Conservation (phyloP, 495 filamentous ascomycete genomes). For the Penicillium steckii region DNA sequence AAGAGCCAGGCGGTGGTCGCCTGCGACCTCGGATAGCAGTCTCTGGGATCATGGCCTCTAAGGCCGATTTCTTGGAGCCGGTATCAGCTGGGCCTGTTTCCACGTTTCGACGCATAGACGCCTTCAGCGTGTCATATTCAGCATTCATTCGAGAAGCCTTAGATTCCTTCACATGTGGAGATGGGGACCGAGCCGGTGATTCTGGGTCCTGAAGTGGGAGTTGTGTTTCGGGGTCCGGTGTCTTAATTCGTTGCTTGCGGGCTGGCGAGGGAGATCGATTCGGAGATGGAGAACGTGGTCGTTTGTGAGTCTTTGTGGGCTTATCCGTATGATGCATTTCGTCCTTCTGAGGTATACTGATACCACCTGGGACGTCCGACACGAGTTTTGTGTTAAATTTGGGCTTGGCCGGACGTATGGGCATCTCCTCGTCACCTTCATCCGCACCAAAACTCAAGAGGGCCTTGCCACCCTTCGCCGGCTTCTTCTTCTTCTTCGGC, state of each 20-base stretch:
- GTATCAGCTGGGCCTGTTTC: constrained; percentile 54
- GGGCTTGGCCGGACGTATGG: constrained; percentile 69
- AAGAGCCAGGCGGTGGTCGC: constrained; percentile 56
- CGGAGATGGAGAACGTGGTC: constrained; percentile 10
- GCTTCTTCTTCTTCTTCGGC: constrained; percentile 74
- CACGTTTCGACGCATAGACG: constrained; percentile 83
- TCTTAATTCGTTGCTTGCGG: constrained; percentile 23
- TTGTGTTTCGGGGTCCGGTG: constrained; percentile 11
- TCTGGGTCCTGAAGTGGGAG: constrained; percentile 49
- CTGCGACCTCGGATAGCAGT: constrained; percentile 80
- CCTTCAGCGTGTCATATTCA: constrained; percentile 86
- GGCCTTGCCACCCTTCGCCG: constrained; percentile 69
- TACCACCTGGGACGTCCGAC: constrained; percentile 37
- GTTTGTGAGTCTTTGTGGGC: constrained; percentile 12
- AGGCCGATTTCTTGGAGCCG: constrained; percentile 60
- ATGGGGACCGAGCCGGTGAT: constrained; percentile 46
- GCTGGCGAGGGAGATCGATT: constrained; percentile 19
- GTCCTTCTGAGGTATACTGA: constrained; percentile 15
- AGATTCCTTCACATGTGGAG: constrained; percentile 53
- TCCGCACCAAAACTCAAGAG: constrained; percentile 89
- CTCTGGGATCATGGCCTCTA: constrained; percentile 81
- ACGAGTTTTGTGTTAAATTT: constrained; percentile 91
- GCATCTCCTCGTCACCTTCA: constrained; percentile 63
- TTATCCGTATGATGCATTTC: constrained; percentile 10
- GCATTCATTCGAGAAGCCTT: constrained; percentile 77